phyloP scores from a whole-genome alignment of 306 rosid genomes.

The Ochetophila trinervis region DNA sequence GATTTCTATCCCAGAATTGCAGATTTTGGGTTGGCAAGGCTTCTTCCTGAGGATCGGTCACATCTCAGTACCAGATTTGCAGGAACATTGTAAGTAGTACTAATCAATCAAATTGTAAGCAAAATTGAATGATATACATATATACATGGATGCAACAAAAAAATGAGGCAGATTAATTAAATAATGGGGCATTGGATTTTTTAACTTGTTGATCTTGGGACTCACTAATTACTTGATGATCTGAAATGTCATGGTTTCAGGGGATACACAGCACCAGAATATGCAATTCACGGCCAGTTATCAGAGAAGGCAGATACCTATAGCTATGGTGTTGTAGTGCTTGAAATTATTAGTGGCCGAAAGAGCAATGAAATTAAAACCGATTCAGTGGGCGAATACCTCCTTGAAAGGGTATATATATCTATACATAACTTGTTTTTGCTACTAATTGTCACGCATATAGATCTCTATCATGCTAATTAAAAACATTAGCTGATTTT shows the following conservation, averaged over 20 bases:
- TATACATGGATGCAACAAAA: no score
- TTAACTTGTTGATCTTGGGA: neutral
- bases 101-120: no score
- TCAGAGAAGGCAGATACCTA: conserved; percentile 70
- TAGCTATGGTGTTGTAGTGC: conserved; percentile 65
- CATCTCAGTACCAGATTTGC: conserved; percentile 70
- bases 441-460: neutral
- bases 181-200: no score
- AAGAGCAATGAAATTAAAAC: conserved; percentile 41
- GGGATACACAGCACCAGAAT: conserved; percentile 77
- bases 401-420: conserved; percentile 53
- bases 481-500: no score
- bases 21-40: conserved; percentile 77
- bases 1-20: conserved; percentile 61
- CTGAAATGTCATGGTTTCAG: conserved; percentile 20
- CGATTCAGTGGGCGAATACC: conserved; percentile 50
- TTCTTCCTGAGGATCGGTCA: conserved; percentile 51
- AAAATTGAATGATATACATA: no score
- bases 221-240: no score
- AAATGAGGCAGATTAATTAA: no score
- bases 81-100: conserved; percentile 60
- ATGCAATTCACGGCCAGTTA: conserved; percentile 69
- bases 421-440: no score
- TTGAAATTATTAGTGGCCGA: conserved; percentile 61
- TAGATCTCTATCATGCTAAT: neutral